phyloP scores from a whole-genome alignment of 257 asterid genomes.

The Orobanche coerulescens region DNA sequence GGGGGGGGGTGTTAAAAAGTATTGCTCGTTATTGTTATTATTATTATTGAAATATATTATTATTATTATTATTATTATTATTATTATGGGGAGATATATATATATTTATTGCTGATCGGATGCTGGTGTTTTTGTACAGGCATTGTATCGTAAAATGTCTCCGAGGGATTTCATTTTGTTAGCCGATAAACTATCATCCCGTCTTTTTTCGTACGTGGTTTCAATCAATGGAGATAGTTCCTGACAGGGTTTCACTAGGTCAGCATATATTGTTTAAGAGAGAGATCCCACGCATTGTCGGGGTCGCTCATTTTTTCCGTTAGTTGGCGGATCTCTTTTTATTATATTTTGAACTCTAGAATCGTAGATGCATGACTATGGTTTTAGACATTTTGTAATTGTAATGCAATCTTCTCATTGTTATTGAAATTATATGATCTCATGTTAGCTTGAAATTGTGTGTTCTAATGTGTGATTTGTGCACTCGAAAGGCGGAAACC shows the following conservation, averaged over 20 bases:
- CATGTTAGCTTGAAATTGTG: too few relatives aligned
- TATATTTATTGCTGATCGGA: slow-evolving; percentile 25
- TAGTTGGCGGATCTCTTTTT: slow-evolving; percentile 23
- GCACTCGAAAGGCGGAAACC: too few relatives aligned
- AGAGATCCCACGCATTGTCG: slow-evolving; percentile 38
- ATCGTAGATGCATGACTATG: slow-evolving; percentile 12
- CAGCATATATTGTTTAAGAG: slow-evolving; percentile 31
- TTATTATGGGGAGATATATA: slow-evolving; percentile 11
- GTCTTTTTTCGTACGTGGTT: too few relatives aligned
- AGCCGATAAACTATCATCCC: slow-evolving; percentile 20
- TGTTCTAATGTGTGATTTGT: too few relatives aligned
- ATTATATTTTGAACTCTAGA: slow-evolving; percentile 20
- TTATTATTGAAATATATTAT: too few relatives aligned
- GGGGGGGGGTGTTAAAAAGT: too few relatives aligned
- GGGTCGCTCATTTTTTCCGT: slow-evolving; percentile 23
- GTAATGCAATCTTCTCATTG: not conserved
- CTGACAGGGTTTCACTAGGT: slow-evolving; percentile 33
- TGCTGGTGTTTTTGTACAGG: slow-evolving; percentile 26
- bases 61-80: too few relatives aligned
- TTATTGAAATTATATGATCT: slow-evolving; percentile 2
- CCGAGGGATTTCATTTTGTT: slow-evolving; percentile 20
- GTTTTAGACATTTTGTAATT: slow-evolving; percentile 15
- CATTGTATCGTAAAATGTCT: slow-evolving; percentile 27
- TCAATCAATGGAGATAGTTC: slow-evolving; percentile 26
- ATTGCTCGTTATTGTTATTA: too few relatives aligned